A percentile compares a stretch with the other conserved stretches of the same genome.
These are phyloP conservation scores for Suillus clintonianus DNA, from an alignment of 768 basidiomycete genomes.

Conservation along the genomic window DNA sequence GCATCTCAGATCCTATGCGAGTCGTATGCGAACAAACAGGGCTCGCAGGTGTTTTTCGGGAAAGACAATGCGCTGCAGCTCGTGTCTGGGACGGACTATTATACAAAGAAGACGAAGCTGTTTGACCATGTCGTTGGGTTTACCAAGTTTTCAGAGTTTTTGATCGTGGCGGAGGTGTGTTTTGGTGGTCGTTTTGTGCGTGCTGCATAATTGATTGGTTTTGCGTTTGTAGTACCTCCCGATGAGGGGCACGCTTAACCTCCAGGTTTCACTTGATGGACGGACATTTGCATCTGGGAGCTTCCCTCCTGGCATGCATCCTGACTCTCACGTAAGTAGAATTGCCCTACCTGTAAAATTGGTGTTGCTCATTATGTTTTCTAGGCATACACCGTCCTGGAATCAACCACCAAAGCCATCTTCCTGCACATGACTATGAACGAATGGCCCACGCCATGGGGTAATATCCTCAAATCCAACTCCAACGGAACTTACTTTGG, in stretches of 20 bases:
- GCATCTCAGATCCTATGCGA: constrained; percentile 92
- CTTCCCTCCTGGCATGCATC: constrained; percentile 90
- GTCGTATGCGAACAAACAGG: constrained; percentile 78
- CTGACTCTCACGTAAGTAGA: constrained; percentile 79
- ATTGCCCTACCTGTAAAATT: neutral
- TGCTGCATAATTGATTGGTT: constrained; percentile 21
- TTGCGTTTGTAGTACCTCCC: constrained; percentile 47
- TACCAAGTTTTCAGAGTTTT: constrained; percentile 94
- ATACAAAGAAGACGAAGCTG: constrained; percentile 65
- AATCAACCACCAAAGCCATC: constrained; percentile 89
- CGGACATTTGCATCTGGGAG: constrained; percentile 78
- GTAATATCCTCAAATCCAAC: constrained; percentile 92
- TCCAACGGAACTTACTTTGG: constrained; percentile 98
- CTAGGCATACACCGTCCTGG: constrained; percentile 90
- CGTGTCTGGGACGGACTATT: constrained; percentile 76
- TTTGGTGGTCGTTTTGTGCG: neutral
- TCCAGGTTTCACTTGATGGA: constrained; percentile 94
- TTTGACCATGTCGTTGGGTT: constrained; percentile 93
- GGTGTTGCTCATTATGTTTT: neutral
- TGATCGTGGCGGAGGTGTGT: constrained; percentile 91
- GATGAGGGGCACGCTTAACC: constrained; percentile 60
- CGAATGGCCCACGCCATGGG: constrained; percentile 75
- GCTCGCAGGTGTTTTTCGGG: constrained; percentile 64
- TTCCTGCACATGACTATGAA: constrained; percentile 97
- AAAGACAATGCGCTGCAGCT: constrained; percentile 68